Evolutionary conservation across 106 monocot species (phyloP).

Genomic region (Posidonia australis): DNA sequence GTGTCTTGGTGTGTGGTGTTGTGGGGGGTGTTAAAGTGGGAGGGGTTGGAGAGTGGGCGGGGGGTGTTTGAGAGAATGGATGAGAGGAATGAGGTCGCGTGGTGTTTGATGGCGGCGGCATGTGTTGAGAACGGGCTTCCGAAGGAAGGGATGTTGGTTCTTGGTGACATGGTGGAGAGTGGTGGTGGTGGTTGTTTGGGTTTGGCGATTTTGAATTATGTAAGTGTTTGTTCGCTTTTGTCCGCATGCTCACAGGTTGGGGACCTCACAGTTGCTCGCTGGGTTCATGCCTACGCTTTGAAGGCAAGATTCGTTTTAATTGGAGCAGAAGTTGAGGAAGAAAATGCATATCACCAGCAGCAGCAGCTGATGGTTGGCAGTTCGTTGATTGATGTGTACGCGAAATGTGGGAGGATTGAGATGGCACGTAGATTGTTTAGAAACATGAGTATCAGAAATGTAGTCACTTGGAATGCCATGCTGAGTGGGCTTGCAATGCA

Average conservation of each 20-base stretch:
- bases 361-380: slow-evolving; percentile 24
- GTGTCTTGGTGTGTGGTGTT: slow-evolving; percentile 57
- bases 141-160: slow-evolving; percentile 34
- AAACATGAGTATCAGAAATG: slow-evolving; percentile 19
- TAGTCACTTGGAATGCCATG: slow-evolving; percentile 62
- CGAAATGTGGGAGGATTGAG: slow-evolving; percentile 43
- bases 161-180: slow-evolving; percentile 23
- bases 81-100: slow-evolving; percentile 38
- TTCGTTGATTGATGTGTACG: slow-evolving; percentile 50
- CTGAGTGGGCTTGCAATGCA: slow-evolving; percentile 49
- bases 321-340: neutral
- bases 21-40: slow-evolving; percentile 25
- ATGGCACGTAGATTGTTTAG: slow-evolving; percentile 25
- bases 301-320: slow-evolving; percentile 7
- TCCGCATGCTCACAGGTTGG: slow-evolving; percentile 60
- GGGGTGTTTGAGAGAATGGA: slow-evolving; percentile 42
- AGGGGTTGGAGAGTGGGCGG: slow-evolving; percentile 33
- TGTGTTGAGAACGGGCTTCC: slow-evolving; percentile 38
- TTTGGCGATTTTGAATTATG: slow-evolving; percentile 21
- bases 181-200: neutral
- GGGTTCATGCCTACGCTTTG: slow-evolving; percentile 33
- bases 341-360: neutral
- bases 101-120: slow-evolving; percentile 41
- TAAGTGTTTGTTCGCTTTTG: slow-evolving; percentile 44
- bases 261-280: slow-evolving; percentile 38